Evolutionary conservation across 371 early-diverging fungal species (phyloP).

Genomic region (Nematocida ironsii): DNA sequence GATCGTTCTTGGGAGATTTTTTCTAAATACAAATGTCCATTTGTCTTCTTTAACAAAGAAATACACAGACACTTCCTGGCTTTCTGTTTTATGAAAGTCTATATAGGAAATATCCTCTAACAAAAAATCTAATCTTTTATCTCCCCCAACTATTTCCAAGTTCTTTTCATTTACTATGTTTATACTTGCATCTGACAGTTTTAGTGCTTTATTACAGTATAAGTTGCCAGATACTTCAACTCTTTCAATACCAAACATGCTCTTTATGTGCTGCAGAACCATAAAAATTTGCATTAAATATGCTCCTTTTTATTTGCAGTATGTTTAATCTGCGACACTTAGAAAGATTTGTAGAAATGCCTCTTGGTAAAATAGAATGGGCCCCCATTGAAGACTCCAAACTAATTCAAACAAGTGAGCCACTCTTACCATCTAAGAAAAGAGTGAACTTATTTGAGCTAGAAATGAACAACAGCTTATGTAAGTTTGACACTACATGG

Average conservation of each 20-base stretch:
- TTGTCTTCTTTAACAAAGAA: slow-evolving; percentile 8
- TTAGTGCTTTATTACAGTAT: slow-evolving; percentile 31
- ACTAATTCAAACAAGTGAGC: background rate
- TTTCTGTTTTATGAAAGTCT: slow-evolving; percentile 39
- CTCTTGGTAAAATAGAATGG: background rate
- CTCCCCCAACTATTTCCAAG: background rate
- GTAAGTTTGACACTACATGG: slow-evolving; percentile 8
- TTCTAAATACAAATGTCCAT: slow-evolving; percentile 47
- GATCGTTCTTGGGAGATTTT: slow-evolving; percentile 19
- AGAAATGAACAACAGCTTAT: background rate
- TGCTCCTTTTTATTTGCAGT: slow-evolving; percentile 10
- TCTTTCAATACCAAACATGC: slow-evolving; percentile 14
- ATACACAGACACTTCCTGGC: slow-evolving; percentile 25
- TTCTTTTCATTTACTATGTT: background rate
- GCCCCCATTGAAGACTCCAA: background rate
- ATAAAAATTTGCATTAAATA: slow-evolving; percentile 24
- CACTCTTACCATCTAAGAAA: background rate
- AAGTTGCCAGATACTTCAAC: slow-evolving; percentile 41
- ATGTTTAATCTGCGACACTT: slow-evolving; percentile 24
- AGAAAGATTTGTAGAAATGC: background rate
- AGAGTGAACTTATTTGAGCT: background rate
- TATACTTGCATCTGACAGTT: slow-evolving; percentile 22
- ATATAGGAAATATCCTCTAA: slow-evolving; percentile 38
- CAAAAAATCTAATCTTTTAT: background rate
- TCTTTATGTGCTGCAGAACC: slow-evolving; percentile 46